These are phyloP conservation scores for Nicotiana paniculata DNA, from an alignment of 257 asterid genomes.

Conservation along the genomic window DNA sequence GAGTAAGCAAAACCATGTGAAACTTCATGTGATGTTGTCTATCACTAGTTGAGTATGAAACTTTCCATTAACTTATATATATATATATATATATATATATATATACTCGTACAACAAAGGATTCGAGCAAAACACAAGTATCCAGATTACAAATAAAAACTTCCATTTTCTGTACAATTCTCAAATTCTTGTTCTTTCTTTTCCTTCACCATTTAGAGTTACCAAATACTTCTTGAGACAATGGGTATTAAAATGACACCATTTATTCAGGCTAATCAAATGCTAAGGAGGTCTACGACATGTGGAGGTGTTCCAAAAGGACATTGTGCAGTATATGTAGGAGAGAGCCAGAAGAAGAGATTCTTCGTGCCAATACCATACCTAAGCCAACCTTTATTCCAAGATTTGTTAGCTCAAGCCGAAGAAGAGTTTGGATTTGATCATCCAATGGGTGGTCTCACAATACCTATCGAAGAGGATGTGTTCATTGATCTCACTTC, in stretches of 20 bases:
- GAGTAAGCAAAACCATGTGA: background rate
- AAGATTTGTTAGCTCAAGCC: background rate
- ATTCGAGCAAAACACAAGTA: background rate
- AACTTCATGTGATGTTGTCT: background rate
- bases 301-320: background rate
- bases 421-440: background rate
- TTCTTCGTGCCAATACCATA: background rate
- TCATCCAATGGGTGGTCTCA: background rate
- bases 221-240: background rate
- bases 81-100: no score
- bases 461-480: background rate
- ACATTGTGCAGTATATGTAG: background rate
- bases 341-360: background rate
- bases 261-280: background rate
- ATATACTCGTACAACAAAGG: no score
- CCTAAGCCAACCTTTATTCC: background rate
- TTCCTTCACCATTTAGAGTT: background rate
- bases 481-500: background rate
- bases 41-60: background rate
- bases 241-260: background rate
- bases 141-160: background rate
- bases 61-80: no score
- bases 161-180: background rate
- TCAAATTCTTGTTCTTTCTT: background rate
- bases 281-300: background rate